Evolutionary conservation across 345 rosid species (phyloP), one percentile per base, ranked within the genome.

Genomic region (Citrus australasica): DNA sequence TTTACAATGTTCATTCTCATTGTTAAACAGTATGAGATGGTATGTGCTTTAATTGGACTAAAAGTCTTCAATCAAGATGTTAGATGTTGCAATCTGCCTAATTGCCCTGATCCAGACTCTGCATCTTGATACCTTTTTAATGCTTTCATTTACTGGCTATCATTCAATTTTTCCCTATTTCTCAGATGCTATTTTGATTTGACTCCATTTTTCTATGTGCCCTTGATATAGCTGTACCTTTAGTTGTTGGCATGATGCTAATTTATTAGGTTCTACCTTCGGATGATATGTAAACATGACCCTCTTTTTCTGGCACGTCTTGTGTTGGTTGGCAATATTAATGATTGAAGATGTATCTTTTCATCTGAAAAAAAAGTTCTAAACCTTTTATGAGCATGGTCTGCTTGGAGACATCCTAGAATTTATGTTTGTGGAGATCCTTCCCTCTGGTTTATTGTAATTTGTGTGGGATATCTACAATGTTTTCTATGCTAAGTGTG

Each of bases 1-100:
- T 58, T 93, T 55, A 87, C 90, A 56, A 76, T 97, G 91, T 94
- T 85, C 82, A 76, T 85, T 79, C 93, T 94, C 81, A 84, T 97
- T 78, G 88, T 84, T 80, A 86, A 80, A 81, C 88, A 80, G 69
- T 82, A 85, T 40, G 81, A 82, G 82, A 89, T 88, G 98, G 98
- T 97, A 90, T 82, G 40, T 79, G 5, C 68, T 77, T 76, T 75
- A 78, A 56, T 65, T 68, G 53, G 53, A 51, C 67, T 42, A 42
- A 46, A 38, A 72, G 24, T 73, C 76, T 42, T 67, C 48, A 51
- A 61, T 74, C 38, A 58, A 70, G 63, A 53, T 67, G 21, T 48
- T 79, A 11, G 40, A 59, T 38, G 40, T 59, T 63, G 62, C 56
- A 63, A 42, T 65, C 73, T 64, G 16, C 73, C 61, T 63, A 25